These are phyloP conservation scores for Mucor piriformis DNA, from an alignment of 371 early-diverging fungal genomes.

Conservation along the genomic window DNA sequence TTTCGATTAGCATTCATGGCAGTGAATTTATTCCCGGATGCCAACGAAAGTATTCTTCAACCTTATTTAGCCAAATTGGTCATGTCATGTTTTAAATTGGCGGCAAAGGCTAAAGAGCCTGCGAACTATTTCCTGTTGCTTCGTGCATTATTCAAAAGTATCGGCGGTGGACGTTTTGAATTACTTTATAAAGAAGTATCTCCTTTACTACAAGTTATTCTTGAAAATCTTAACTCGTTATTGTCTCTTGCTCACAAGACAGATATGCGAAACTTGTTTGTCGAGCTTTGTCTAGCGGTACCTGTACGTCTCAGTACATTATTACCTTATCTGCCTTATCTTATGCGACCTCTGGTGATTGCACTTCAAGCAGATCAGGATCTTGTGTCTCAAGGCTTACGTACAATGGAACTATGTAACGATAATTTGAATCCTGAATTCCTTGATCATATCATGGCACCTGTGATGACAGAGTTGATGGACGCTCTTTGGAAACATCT, in stretches of 20 bases:
- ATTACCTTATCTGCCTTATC: constrained; percentile 90
- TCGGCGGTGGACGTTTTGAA: constrained; percentile 69
- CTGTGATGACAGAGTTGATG: constrained; percentile 94
- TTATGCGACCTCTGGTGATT: constrained; percentile 96
- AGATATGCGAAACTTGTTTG: constrained; percentile 86
- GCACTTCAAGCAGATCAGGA: constrained; percentile 93
- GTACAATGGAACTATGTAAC: constrained; percentile 97
- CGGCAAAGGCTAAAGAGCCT: constrained; percentile 83
- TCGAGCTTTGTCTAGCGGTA: constrained; percentile 92
- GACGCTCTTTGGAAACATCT: constrained; percentile 89
- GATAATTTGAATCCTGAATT: constrained; percentile 98
- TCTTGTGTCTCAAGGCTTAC: constrained; percentile 92
- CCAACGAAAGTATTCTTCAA: constrained; percentile 88
- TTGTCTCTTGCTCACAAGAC: constrained; percentile 81
- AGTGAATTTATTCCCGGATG: constrained; percentile 89
- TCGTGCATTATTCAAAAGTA: constrained; percentile 89
- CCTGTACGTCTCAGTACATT: constrained; percentile 96
- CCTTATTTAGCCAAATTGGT: constrained; percentile 92
- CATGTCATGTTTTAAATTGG: constrained; percentile 83
- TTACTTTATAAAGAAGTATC: constrained; percentile 86
- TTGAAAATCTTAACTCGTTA: constrained; percentile 87
- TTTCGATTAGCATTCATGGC: constrained; percentile 96
- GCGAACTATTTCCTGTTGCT: constrained; percentile 91
- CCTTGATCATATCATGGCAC: constrained; percentile 93
- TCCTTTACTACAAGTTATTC: constrained; percentile 86